Percentiles rank a stretch among this genome's conserved stretches.
Evolutionary conservation across 768 basidiomycete species (phyloP).

Genomic region (Xanthoconium purpureum): DNA sequence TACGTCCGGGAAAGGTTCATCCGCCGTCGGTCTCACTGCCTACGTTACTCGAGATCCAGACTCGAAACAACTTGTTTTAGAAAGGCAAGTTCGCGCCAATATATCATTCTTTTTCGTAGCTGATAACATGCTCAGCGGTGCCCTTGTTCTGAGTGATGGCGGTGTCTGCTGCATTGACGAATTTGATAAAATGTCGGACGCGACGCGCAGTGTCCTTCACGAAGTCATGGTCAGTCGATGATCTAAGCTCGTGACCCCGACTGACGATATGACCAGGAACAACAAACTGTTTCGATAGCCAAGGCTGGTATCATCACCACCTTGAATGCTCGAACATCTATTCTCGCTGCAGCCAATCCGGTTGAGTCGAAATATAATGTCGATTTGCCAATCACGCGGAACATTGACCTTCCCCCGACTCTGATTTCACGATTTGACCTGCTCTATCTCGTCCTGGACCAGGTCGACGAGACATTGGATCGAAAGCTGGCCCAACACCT

Average conservation of each 20-base stretch:
- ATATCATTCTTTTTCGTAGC: neutral
- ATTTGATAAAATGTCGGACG: constrained; percentile 99
- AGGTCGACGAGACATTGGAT: constrained; percentile 87
- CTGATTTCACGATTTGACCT: constrained; percentile 97
- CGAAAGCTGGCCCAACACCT: constrained; percentile 87
- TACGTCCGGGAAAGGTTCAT: constrained; percentile 96
- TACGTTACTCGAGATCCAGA: constrained; percentile 98
- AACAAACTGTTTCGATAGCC: constrained; percentile 98
- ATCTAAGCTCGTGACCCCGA: neutral
- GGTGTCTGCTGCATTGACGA: constrained; percentile 99
- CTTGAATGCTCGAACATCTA: constrained; percentile 95
- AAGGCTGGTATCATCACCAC: constrained; percentile 99
- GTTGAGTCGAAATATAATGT: constrained; percentile 95
- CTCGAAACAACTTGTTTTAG: constrained; percentile 95
- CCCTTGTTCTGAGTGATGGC: constrained; percentile 90
- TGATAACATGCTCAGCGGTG: constrained; percentile 56
- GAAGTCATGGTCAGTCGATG: constrained; percentile 83
- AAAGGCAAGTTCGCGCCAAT: constrained; percentile 57
- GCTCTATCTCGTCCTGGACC: constrained; percentile 92
- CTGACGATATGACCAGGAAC: constrained; percentile 61
- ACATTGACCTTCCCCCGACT: constrained; percentile 97
- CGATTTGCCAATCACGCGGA: constrained; percentile 85
- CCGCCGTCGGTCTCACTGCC: constrained; percentile 96
- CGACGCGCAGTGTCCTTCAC: constrained; percentile 95
- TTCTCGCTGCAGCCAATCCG: constrained; percentile 96